A percentile compares a stretch with the other conserved stretches of the same genome.
Conservation (phyloP, 768 basidiomycete species). For the Amanita phalloides region DNA sequence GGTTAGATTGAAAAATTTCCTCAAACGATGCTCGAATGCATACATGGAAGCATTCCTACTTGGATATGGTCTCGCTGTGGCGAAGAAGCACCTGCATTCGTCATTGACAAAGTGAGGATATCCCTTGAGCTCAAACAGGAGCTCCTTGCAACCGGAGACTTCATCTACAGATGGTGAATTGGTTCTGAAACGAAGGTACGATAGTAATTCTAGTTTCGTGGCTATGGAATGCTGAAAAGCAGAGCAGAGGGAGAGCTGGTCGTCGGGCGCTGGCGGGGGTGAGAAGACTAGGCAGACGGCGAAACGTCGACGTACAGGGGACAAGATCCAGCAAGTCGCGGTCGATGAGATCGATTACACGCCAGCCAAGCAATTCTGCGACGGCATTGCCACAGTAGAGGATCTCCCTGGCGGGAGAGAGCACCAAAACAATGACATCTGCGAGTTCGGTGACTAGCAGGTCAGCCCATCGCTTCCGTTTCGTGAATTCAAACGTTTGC, state of each 20-base stretch:
- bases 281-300: conserved; percentile 1
- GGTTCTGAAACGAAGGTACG: conserved; percentile 52
- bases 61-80: conserved; percentile 68
- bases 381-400: conserved; percentile 63
- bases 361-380: conserved; percentile 70
- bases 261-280: conserved; percentile 33
- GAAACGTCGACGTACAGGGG: conserved; percentile 34
- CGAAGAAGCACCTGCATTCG: conserved; percentile 56
- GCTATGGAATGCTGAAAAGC: conserved; percentile 48
- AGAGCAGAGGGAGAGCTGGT: conserved; percentile 42
- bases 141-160: conserved; percentile 25
- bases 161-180: conserved; percentile 16
- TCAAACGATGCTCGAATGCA: conserved; percentile 10
- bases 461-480: conserved; percentile 81
- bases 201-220: conserved; percentile 37
- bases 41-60: conserved; percentile 63
- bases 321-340: conserved; percentile 53
- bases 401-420: conserved; percentile 52
- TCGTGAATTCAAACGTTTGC: conserved; percentile 68
- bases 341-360: conserved; percentile 62
- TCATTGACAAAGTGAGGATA: conserved; percentile 39
- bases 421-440: conserved; percentile 59
- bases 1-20: background rate
- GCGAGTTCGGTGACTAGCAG: conserved; percentile 67
- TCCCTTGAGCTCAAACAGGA: conserved; percentile 66